These are phyloP conservation scores for Pseudognaphalium luteoalbum DNA, from an alignment of 129 eudicot species.

Conservation along the genomic window DNA sequence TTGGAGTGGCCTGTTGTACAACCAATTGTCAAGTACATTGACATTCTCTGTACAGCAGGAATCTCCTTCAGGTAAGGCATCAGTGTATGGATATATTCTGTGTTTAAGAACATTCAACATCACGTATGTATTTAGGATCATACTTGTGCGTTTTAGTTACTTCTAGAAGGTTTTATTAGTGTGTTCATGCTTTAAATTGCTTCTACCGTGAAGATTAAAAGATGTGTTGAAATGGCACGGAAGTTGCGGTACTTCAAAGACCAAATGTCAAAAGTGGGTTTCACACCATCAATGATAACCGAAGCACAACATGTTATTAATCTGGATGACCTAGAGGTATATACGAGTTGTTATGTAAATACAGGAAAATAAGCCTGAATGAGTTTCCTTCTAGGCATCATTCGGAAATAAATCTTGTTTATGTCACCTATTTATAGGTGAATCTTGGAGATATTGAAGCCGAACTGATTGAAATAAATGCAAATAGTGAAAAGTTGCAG, in stretches of 20 bases:
- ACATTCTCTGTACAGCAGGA: no score
- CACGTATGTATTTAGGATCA: no score
- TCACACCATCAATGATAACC: slow-evolving; percentile 48
- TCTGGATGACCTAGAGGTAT: slow-evolving; percentile 90
- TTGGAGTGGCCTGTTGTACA: no score
- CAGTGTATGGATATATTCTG: no score
- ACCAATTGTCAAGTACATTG: no score
- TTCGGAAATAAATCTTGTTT: background rate
- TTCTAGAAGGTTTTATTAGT: background rate
- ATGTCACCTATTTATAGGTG: slow-evolving; percentile 43
- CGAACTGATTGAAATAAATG: slow-evolving; percentile 80
- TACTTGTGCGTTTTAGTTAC: background rate
- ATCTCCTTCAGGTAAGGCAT: no score
- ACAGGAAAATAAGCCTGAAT: background rate
- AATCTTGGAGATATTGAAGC: slow-evolving; percentile 96
- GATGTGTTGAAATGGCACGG: slow-evolving; percentile 93
- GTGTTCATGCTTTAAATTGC: slow-evolving; percentile 9
- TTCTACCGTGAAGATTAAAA: slow-evolving; percentile 66
- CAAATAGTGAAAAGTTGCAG: slow-evolving; percentile 84
- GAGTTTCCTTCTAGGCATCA: no score
- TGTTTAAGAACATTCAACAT: no score
- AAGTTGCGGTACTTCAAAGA: slow-evolving; percentile 80
- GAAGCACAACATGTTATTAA: slow-evolving; percentile 39
- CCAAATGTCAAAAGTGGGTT: slow-evolving; percentile 83
- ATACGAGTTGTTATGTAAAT: slow-evolving; percentile 3